phyloP scores from a whole-genome alignment of 2,329 filamentous ascomycete genomes.

The Stagonosporopsis chrysanthemi region DNA sequence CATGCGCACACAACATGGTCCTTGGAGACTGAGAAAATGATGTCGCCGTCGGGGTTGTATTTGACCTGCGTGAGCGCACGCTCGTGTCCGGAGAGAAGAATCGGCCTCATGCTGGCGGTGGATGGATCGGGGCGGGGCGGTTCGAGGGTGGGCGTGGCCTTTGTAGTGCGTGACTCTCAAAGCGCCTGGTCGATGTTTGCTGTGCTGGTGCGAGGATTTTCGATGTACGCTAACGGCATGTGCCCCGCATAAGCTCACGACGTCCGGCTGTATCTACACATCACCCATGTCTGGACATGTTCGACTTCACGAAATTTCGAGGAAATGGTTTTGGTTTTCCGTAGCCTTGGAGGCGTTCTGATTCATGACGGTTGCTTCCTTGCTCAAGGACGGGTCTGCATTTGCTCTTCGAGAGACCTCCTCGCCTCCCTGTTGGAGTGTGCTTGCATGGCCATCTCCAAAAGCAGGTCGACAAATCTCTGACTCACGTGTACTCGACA shows the following conservation, averaged over 20 bases:
- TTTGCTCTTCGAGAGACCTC: background rate
- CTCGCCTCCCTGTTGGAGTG: background rate
- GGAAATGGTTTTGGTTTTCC: no score
- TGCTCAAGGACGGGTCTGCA: background rate
- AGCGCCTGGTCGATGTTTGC: constrained; percentile 6
- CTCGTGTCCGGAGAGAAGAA: constrained; percentile 95
- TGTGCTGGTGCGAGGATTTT: constrained; percentile 12
- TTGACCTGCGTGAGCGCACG: constrained; percentile 94
- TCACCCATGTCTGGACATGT: background rate
- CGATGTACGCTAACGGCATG: constrained; percentile 26
- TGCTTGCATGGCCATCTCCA: background rate
- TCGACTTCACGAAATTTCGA: background rate
- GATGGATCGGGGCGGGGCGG: constrained; percentile 21
- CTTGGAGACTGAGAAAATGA: constrained; percentile 95
- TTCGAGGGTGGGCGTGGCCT: constrained; percentile 29
- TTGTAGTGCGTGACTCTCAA: constrained; percentile 38
- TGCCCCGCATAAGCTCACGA: constrained; percentile 16
- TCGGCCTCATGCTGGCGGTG: constrained; percentile 79
- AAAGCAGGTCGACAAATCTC: background rate
- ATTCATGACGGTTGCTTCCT: background rate
- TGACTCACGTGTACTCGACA: constrained; percentile 5
- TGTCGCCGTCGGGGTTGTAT: constrained; percentile 85
- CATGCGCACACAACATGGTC: constrained; percentile 97
- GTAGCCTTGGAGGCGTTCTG: background rate
- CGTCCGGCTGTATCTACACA: background rate